phyloP scores from a whole-genome alignment of 2,329 filamentous ascomycete genomes.

The Venturia pyrina region DNA sequence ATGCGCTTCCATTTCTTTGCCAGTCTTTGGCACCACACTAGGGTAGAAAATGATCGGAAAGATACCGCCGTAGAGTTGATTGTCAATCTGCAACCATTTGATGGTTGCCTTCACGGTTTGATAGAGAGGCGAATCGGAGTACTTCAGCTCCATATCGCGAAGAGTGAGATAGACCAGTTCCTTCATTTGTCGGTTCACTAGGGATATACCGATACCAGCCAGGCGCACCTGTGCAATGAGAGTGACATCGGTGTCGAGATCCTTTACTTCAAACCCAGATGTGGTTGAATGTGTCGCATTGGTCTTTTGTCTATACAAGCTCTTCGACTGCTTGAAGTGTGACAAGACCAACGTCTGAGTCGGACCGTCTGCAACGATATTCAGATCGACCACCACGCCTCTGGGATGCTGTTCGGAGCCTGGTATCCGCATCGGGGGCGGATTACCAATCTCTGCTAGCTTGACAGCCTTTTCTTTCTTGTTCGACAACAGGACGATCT shows the following conservation, averaged over 20 bases:
- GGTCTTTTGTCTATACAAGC: slow-evolving; percentile 67
- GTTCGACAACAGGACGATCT: slow-evolving; percentile 71
- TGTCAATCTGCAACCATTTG: slow-evolving; percentile 99
- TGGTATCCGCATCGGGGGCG: slow-evolving; percentile 86
- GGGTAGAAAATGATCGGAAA: slow-evolving; percentile 97
- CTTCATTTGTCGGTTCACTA: slow-evolving; percentile 84
- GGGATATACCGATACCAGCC: slow-evolving; percentile 82
- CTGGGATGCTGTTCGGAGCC: slow-evolving; percentile 50
- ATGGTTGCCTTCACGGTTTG: slow-evolving; percentile 84
- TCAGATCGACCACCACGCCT: slow-evolving; percentile 89
- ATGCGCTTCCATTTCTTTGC: slow-evolving; percentile 91
- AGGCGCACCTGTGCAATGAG: slow-evolving; percentile 84
- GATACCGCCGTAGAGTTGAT: slow-evolving; percentile 94
- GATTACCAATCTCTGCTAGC: slow-evolving; percentile 89
- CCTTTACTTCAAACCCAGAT: slow-evolving; percentile 85
- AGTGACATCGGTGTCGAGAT: slow-evolving; percentile 75
- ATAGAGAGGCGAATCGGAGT: slow-evolving; percentile 85
- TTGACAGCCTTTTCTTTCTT: slow-evolving; percentile 85
- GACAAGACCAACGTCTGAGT: slow-evolving; percentile 90
- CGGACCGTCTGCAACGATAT: slow-evolving; percentile 88
- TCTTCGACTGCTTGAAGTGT: slow-evolving; percentile 88
- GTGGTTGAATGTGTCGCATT: slow-evolving; percentile 47
- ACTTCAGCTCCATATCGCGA: slow-evolving; percentile 81
- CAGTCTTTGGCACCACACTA: slow-evolving; percentile 93
- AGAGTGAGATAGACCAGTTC: slow-evolving; percentile 92